phyloP scores from a whole-genome alignment of 208 protist species.

The Leishmania mexicana region DNA sequence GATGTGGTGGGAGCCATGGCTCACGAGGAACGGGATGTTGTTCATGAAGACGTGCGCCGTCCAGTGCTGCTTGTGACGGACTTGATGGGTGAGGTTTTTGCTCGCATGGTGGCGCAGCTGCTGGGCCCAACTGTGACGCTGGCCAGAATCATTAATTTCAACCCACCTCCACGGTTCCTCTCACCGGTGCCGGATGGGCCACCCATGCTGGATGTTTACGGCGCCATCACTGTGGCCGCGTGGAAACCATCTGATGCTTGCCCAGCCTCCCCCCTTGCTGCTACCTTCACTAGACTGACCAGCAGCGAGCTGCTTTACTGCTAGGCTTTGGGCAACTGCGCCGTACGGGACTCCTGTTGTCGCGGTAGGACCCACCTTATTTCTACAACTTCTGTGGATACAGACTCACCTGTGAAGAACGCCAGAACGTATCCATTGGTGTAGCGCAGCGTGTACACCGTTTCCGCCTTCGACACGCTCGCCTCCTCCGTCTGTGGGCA shows the following conservation, averaged over 20 bases:
- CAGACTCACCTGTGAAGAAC: constrained; percentile 53
- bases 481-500: constrained; percentile 36
- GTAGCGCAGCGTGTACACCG: background rate
- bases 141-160: constrained; percentile 50
- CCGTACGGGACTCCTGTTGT: background rate
- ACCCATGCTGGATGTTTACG: constrained; percentile 45
- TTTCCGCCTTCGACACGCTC: constrained; percentile 28
- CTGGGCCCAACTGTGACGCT: constrained; percentile 16
- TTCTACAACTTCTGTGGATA: constrained; percentile 46
- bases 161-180: constrained; percentile 44
- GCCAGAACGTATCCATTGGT: constrained; percentile 10
- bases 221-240: constrained; percentile 19
- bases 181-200: constrained; percentile 46
- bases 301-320: background rate
- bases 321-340: background rate
- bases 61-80: constrained; percentile 55
- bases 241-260: background rate
- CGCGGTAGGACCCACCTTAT: constrained; percentile 13
- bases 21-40: background rate
- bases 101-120: constrained; percentile 32
- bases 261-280: background rate
- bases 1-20: constrained; percentile 34
- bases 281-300: background rate
- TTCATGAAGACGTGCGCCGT: background rate
- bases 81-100: constrained; percentile 67